Percentiles rank a stretch among this genome's conserved stretches.
phyloP scores from a whole-genome alignment of 306 rosid genomes.

The Herpetospermum pedunculosum region DNA sequence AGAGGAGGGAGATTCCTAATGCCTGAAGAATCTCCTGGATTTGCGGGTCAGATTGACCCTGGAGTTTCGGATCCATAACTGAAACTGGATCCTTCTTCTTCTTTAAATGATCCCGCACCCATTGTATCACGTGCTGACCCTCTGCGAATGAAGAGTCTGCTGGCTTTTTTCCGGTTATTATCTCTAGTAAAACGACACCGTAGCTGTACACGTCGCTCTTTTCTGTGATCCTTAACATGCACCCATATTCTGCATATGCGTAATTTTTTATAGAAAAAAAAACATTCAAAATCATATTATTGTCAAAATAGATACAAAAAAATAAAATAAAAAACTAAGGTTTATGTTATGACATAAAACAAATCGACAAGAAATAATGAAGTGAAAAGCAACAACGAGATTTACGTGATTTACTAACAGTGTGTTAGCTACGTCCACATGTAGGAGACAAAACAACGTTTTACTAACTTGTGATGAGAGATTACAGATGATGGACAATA shows the following conservation, averaged over 20 bases:
- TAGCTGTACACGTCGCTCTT: slow-evolving; percentile 90
- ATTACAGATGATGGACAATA: too few species aligned
- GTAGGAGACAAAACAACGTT: too few species aligned
- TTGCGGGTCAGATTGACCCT: slow-evolving; percentile 64
- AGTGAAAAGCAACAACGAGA: too few species aligned
- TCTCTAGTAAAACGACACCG: slow-evolving; percentile 79
- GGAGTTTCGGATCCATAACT: slow-evolving; percentile 61
- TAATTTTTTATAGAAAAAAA: not conserved
- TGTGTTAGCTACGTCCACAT: too few species aligned
- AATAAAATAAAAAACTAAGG: too few species aligned
- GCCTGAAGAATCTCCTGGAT: slow-evolving; percentile 86
- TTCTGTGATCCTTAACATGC: slow-evolving; percentile 72
- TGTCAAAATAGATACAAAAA: not conserved
- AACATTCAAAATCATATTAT: not conserved
- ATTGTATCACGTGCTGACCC: slow-evolving; percentile 68
- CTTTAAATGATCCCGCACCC: slow-evolving; percentile 72
- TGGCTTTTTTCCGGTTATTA: slow-evolving; percentile 75
- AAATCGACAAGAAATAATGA: too few species aligned
- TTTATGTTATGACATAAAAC: too few species aligned
- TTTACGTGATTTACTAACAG: too few species aligned
- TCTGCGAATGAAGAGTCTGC: slow-evolving; percentile 69
- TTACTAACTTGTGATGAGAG: too few species aligned
- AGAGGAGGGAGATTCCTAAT: slow-evolving; percentile 69
- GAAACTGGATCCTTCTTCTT: slow-evolving; percentile 64
- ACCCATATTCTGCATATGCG: slow-evolving; percentile 61